Conservation (phyloP, 768 basidiomycete genomes). For the Austroboletus eburneus region DNA sequence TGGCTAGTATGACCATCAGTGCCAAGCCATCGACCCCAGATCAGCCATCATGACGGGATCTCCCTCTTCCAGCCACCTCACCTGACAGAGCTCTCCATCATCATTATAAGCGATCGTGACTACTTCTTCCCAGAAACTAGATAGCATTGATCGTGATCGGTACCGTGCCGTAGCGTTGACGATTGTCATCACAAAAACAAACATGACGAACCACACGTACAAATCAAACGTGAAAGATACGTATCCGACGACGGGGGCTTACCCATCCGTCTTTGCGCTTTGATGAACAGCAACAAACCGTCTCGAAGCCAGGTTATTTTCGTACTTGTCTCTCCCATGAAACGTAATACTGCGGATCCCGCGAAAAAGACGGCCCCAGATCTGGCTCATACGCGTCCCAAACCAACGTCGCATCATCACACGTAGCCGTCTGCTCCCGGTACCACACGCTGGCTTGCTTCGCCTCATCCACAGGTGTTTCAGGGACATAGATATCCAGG, state of each 20-base stretch:
- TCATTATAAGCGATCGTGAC: too few relatives aligned
- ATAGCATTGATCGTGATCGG: too few relatives aligned
- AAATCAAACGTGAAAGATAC: neutral
- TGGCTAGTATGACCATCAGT: slow-evolving; percentile 58
- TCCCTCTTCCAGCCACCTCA: neutral
- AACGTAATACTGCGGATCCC: neutral
- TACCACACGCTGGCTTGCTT: slow-evolving; percentile 7
- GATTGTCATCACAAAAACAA: too few relatives aligned
- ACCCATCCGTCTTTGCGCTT: slow-evolving; percentile 10
- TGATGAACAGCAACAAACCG: slow-evolving; percentile 1
- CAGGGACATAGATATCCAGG: slow-evolving; percentile 9
- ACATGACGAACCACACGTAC: neutral
- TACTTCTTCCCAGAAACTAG: too few relatives aligned
- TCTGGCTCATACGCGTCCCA: neutral
- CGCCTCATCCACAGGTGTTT: slow-evolving; percentile 11
- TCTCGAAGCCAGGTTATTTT: slow-evolving; percentile 20
- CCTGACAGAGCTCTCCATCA: too few relatives aligned
- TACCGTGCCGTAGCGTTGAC: too few relatives aligned
- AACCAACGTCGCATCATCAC: neutral
- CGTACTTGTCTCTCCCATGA: slow-evolving; percentile 22
- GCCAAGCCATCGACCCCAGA: neutral
- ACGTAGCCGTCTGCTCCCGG: too few relatives aligned
- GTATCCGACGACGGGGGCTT: too few relatives aligned
- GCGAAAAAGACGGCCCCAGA: neutral
- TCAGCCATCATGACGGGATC: neutral